A percentile compares a stretch with the other conserved stretches of the same genome.
phyloP scores from a whole-genome alignment of 2,329 filamentous ascomycete genomes.

The Aschersonia sp. region DNA sequence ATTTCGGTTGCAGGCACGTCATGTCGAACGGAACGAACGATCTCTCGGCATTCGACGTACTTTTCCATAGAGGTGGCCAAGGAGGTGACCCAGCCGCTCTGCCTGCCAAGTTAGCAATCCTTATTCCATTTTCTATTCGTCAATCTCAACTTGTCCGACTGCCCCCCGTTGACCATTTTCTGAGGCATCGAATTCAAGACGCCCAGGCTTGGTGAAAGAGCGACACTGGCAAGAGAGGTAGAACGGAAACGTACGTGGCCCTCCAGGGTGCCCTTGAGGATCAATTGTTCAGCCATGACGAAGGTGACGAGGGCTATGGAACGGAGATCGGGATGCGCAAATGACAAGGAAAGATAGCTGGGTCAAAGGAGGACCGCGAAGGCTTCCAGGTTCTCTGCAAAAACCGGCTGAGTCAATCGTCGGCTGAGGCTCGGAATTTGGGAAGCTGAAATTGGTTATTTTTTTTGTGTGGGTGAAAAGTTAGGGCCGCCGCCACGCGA shows the following conservation, averaged over 20 bases:
- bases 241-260: slow-evolving; percentile 58
- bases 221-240: slow-evolving; percentile 6
- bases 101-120: slow-evolving; percentile 3
- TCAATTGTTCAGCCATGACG: slow-evolving; percentile 81
- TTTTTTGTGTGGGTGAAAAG: slow-evolving; percentile 37
- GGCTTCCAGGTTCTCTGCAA: slow-evolving; percentile 13
- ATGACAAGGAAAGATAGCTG: slow-evolving; percentile 20
- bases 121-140: neutral
- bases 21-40: neutral
- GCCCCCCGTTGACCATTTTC: neutral
- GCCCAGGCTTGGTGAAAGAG: neutral
- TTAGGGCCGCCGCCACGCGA: slow-evolving; percentile 29
- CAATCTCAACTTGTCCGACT: neutral
- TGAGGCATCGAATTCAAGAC: too few species aligned
- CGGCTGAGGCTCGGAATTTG: slow-evolving; percentile 5
- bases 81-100: slow-evolving; percentile 97
- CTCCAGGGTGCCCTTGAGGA: slow-evolving; percentile 93
- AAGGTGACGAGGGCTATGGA: slow-evolving; percentile 28
- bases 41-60: slow-evolving; percentile 39
- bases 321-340: slow-evolving; percentile 13
- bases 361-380: slow-evolving; percentile 11
- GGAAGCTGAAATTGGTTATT: slow-evolving; percentile 24
- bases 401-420: slow-evolving; percentile 8
- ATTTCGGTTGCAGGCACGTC: too few species aligned
- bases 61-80: slow-evolving; percentile 98